Evolutionary conservation across 2,329 filamentous ascomycete genomes (phyloP), one percentile per base, ranked within the genome.

Genomic region (Curvularia lunata): DNA sequence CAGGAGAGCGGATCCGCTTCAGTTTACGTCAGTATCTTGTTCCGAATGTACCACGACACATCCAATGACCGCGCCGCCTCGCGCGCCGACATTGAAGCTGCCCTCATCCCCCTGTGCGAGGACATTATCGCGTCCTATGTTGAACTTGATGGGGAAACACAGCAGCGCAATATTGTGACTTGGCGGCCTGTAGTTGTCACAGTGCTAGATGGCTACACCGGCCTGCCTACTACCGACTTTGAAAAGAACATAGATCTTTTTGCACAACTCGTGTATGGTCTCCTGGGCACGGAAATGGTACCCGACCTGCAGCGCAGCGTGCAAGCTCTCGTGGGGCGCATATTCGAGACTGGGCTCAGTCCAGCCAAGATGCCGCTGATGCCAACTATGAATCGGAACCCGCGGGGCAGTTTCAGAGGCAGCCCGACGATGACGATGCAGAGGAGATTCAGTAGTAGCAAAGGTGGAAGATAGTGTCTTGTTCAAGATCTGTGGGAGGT

Each of bases 121-220:
- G 95, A 99, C 76, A 97, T 99, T 62, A 89, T 99, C 60, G 85
- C 87, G 37, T 89, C 89, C 13, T 99, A 96, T 76, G 87, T 92
- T 10, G 83, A 84, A 4, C 87, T 99, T 3, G 95, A 98, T 72
- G 93, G 97, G 75, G 96, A 99, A 73, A 96, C 91, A 27, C 95
- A 99, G 78, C 93, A 98, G 74, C 86, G 95, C 54, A 99, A 99
- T 77, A 97, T 99, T 54, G 86, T 96, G 25, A 96, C 96, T 0
- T 99, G 95, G 95, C 85, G 95, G 18, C 95, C 95, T 0, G 95
- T 99, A 0, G 95, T 99, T 1, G 92, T 99, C 18, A 95, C 97
- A 73, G 95, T 99, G 8, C 83, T 99, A 9, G 94, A 99, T 72
- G 95, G 95, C 1, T 98, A 94, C 75, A 88, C 88, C 0, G 89